These are phyloP conservation scores for Triadica sebifera DNA, from an alignment of 345 rosid species.

Conservation along the genomic window DNA sequence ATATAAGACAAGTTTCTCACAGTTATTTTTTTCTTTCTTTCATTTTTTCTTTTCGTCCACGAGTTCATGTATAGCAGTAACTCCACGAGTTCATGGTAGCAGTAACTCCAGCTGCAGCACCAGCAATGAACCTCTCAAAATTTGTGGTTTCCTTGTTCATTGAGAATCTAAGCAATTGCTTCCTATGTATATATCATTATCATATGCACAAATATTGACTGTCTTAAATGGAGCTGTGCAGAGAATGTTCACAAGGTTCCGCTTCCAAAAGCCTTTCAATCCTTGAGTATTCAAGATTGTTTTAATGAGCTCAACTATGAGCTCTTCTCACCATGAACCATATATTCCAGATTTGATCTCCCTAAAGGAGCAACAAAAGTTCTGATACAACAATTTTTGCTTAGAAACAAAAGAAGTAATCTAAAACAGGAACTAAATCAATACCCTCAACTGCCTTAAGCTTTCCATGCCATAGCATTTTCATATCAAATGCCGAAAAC, in stretches of 20 bases:
- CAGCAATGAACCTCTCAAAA: constrained; percentile 68
- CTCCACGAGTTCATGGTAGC: no score
- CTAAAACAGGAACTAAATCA: background rate
- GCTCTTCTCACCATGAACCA: constrained; percentile 63
- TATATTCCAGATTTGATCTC: constrained; percentile 74
- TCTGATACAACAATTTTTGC: constrained; percentile 34
- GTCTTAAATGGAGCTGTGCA: constrained; percentile 79
- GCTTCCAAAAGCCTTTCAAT: constrained; percentile 69
- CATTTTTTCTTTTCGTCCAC: no score
- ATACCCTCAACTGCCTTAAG: background rate
- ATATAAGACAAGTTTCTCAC: no score
- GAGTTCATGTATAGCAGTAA: no score
- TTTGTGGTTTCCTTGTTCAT: constrained; percentile 63
- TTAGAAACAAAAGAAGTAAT: constrained; percentile 2
- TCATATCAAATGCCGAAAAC: background rate
- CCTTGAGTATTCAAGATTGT: constrained; percentile 60
- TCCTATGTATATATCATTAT: constrained; percentile 68
- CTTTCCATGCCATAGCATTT: background rate
- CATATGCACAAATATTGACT: constrained; percentile 66
- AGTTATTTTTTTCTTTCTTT: no score
- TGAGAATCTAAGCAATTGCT: constrained; percentile 52
- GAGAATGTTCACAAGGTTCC: constrained; percentile 66
- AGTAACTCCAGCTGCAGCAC: constrained; percentile 78
- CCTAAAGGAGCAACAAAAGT: constrained; percentile 76
- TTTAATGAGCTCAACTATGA: constrained; percentile 47